These are phyloP conservation scores for Candida berthetii DNA, from an alignment of 805 yeast genomes.

Conservation along the genomic window DNA sequence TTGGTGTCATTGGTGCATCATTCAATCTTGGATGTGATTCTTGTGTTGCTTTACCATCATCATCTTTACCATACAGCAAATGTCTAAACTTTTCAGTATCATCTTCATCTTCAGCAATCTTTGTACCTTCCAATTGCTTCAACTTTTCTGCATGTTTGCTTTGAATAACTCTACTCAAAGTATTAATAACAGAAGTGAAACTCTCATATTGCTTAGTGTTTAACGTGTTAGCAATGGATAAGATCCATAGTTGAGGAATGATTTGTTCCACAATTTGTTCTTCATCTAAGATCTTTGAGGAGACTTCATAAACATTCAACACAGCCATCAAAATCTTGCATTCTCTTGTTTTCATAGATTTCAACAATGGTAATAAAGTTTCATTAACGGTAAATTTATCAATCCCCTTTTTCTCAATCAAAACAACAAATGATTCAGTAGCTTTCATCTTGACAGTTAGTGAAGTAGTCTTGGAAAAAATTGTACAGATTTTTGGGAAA, in stretches of 20 bases:
- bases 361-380: constrained; percentile 73
- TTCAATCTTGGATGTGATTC: not conserved
- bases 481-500: constrained; percentile 64
- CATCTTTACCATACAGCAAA: constrained; percentile 13
- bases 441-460: constrained; percentile 71
- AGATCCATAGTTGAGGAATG: constrained; percentile 45
- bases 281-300: constrained; percentile 34
- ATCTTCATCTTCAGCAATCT: constrained; percentile 14
- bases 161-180: constrained; percentile 38
- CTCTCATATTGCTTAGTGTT: constrained; percentile 33
- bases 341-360: constrained; percentile 72
- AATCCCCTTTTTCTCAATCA: constrained; percentile 54
- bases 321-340: constrained; percentile 51
- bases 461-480: constrained; percentile 82
- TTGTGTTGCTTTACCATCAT: constrained; percentile 10
- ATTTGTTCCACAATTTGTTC: constrained; percentile 47
- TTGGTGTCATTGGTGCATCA: constrained; percentile 1
- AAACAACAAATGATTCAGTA: constrained; percentile 47
- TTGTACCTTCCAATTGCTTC: constrained; percentile 15
- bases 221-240: constrained; percentile 40
- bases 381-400: constrained; percentile 72
- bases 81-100: constrained; percentile 15
- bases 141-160: constrained; percentile 30
- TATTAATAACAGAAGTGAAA: constrained; percentile 32
- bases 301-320: constrained; percentile 32